These are phyloP conservation scores for Mucor mucedo DNA, from an alignment of 371 early-diverging fungal species.

Conservation along the genomic window DNA sequence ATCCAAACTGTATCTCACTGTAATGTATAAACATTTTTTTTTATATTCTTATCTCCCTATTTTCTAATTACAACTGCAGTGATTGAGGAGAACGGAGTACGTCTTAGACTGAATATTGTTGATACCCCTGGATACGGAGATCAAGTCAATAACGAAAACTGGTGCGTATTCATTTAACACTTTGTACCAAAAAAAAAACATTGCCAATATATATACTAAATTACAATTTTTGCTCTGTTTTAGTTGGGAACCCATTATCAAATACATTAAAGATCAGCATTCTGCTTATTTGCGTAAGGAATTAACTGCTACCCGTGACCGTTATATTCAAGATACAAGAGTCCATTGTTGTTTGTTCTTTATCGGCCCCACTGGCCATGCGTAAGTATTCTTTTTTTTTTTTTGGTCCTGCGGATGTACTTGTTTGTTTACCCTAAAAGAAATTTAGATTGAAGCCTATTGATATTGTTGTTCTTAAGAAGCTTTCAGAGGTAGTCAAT, in stretches of 20 bases:
- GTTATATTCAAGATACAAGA: conserved; percentile 84
- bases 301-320: conserved; percentile 83
- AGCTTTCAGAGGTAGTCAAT: conserved; percentile 75
- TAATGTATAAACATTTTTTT: conserved; percentile 36
- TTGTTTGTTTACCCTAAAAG: conserved; percentile 12
- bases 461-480: conserved; percentile 77
- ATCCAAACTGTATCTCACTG: conserved; percentile 83
- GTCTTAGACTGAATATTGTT: conserved; percentile 82
- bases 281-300: conserved; percentile 88
- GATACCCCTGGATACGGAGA: conserved; percentile 84
- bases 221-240: not conserved
- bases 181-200: no score
- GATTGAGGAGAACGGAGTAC: conserved; percentile 86
- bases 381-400: conserved; percentile 47
- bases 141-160: conserved; percentile 89
- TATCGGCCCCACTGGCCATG: conserved; percentile 77
- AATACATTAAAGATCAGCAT: conserved; percentile 93
- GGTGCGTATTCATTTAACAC: conserved; percentile 48
- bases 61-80: conserved; percentile 42
- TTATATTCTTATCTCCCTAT: conserved; percentile 16
- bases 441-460: conserved; percentile 72
- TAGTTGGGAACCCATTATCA: conserved; percentile 90
- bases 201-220: not conserved
- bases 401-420: not conserved
- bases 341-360: conserved; percentile 85